Base-by-base conservation (phyloP, 2,329 filamentous ascomycete genomes). In the Fusarium albidum region DNA sequence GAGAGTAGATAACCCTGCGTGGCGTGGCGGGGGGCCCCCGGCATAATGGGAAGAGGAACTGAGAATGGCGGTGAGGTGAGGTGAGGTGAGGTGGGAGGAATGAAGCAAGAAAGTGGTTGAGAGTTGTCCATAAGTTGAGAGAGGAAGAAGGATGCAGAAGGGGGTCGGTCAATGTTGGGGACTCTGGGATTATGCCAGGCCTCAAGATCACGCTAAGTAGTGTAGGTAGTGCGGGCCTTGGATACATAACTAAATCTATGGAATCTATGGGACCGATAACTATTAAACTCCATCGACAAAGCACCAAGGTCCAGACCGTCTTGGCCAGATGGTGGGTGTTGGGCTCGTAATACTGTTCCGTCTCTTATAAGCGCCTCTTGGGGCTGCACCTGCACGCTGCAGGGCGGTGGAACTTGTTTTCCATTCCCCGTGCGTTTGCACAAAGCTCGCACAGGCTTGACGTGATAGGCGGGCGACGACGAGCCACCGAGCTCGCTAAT, bases 401-500 rank as follows among this genome's bases (percentile, higher is more conserved):
- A 25, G 29, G 21, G 49, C 41, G 42, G 51, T 48, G 52, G 42
- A 45, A n/a, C n/a, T 35, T 38, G 31, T 42, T 21, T 59, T 46
- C 47, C 44, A 18, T 49, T n/a, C n/a, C n/a, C 33, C 47, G 32
- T 41, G 38, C 44, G 29, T 44, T 60, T 37, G 37, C 53, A 41
- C 49, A 45, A n/a, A n/a, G 37, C 47, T 47, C 34, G 35, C 44
- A 50, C 55, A 53, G 28, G 32, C 54, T 33, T 49, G 45, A 44
- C 34, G 40, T 64, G 50, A 65, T 64, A 65, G 52, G 59, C 37
- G 59, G 57, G 34, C 32, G 33, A 35, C 40, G 31, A 25, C 48
- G 47, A n/a, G 52, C 55, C 49, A 59, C 59, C 42, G 45, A 54
- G 33, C 51, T 66, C 64, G 63, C 64, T 52, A 65, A 66, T 66